Percentiles rank a stretch among this genome's conserved stretches.
Conservation (phyloP, 139 green algal genomes). For the Ulvella scutata region DNA sequence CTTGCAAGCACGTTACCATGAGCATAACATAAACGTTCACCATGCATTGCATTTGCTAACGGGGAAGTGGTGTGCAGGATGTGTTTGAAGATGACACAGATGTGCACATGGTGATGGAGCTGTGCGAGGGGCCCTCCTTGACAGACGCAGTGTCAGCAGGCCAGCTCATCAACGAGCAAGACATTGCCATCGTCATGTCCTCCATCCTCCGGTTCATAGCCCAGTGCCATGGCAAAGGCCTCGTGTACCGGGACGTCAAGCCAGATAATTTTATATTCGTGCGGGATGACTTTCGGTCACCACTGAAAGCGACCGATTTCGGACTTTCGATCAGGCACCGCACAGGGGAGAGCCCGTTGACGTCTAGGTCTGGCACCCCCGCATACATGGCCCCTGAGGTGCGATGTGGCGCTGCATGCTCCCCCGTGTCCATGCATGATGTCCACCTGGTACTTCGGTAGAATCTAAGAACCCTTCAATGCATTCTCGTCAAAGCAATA, state of each 20-base stretch:
- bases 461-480: too few relatives aligned
- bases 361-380: constrained; percentile 59
- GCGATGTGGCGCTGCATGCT: too few relatives aligned
- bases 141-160: constrained; percentile 75
- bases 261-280: constrained; percentile 86
- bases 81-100: constrained; percentile 57
- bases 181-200: constrained; percentile 30
- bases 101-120: constrained; percentile 80
- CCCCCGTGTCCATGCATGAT: too few relatives aligned
- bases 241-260: constrained; percentile 48
- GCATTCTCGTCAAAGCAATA: too few relatives aligned
- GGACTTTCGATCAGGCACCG: constrained; percentile 73
- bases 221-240: constrained; percentile 75
- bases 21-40: too few relatives aligned
- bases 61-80: constrained; percentile 27
- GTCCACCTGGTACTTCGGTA: too few relatives aligned
- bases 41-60: not conserved
- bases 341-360: constrained; percentile 50
- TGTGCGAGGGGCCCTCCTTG: constrained; percentile 63
- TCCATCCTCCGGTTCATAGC: constrained; percentile 53
- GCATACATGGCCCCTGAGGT: constrained; percentile 82
- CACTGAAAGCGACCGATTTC: constrained; percentile 77
- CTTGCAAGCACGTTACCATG: too few relatives aligned
- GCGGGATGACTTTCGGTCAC: constrained; percentile 28
- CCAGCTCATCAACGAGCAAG: constrained; percentile 35